Evolutionary conservation across 2,329 filamentous ascomycete genomes (phyloP).

Genomic region (Fusarium chuoi): DNA sequence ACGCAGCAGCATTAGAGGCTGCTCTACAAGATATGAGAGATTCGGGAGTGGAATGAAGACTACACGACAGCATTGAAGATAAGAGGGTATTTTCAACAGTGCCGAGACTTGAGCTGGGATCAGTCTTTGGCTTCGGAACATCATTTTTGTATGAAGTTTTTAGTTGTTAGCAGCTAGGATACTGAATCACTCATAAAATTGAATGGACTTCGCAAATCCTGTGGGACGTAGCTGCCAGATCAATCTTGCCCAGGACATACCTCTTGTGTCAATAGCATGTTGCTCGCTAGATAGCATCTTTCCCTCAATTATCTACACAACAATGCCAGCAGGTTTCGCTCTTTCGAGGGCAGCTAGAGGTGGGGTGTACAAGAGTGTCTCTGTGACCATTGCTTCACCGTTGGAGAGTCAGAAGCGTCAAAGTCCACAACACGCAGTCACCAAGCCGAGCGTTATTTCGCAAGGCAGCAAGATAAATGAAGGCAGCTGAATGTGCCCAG

Average conservation of each 20-base stretch:
- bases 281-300: not conserved
- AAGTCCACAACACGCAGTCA: not conserved
- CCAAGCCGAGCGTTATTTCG: not conserved
- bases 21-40: not conserved
- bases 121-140: not conserved
- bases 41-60: not conserved
- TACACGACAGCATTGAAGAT: not conserved
- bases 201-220: not conserved
- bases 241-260: not conserved
- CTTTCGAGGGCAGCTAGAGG: not conserved
- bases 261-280: not conserved
- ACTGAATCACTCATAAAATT: not conserved
- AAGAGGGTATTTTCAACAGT: not conserved
- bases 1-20: not conserved
- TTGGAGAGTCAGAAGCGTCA: not conserved
- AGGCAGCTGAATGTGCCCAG: not conserved
- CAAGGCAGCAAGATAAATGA: not conserved
- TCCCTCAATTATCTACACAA: not conserved
- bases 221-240: not conserved
- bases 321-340: fast-evolving
- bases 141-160: not conserved
- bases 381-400: not conserved
- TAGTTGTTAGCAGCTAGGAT: not conserved
- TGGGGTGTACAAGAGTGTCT: not conserved
- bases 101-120: not conserved